Evolutionary conservation across 2,329 filamentous ascomycete species (phyloP), one percentile per base, ranked within the genome.

Genomic region (Lachnellula suecica): DNA sequence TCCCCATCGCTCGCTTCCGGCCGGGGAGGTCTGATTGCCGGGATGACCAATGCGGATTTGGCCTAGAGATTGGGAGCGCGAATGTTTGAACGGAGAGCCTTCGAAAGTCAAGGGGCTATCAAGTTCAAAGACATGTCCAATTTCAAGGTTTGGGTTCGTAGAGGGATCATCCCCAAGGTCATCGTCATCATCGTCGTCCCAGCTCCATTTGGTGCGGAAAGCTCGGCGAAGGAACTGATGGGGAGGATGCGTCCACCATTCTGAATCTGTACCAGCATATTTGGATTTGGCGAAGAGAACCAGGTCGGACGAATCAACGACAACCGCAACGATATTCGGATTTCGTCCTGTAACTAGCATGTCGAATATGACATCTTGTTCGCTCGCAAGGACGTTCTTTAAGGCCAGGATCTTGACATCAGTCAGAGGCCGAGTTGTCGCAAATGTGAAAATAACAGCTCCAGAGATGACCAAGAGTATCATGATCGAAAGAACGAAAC

Each of bases 271-370:
- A n/a, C 89, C 89, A 11, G 93, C 88, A 66, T 93, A 89, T 54
- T 89, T 90, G 54, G 91, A 97, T 71, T 95, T 96, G 25, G 94
- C 94, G 70, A 97, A 97, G 27, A 99, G 82, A 64, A 95, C 91
- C 52, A 97, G 79, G 67, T 97, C 91, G 66, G 95, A 87, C 43
- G 92, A 85, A 58, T 89, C 85, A 34, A 99, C 84, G 2, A 88
- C 88, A 38, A 99, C 88, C 2, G 91, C 85, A 35, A 97, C 88
- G 37, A 97, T 85, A 62, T 97, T 99, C 1, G 93, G 92, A 67
- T 99, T 99, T 62, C 93, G 79, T 0, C 93, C 94, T 60, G 84
- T 84, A 54, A 99, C 90, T 19, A 89, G 84, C 44, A 99, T 74
- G 69, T 99, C 93, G 64, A 97, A 82, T 83, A 99, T 96, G 38